Evolutionary conservation across 208 protist genomes (phyloP).

Genomic region (Trypanosoma conorhini): DNA sequence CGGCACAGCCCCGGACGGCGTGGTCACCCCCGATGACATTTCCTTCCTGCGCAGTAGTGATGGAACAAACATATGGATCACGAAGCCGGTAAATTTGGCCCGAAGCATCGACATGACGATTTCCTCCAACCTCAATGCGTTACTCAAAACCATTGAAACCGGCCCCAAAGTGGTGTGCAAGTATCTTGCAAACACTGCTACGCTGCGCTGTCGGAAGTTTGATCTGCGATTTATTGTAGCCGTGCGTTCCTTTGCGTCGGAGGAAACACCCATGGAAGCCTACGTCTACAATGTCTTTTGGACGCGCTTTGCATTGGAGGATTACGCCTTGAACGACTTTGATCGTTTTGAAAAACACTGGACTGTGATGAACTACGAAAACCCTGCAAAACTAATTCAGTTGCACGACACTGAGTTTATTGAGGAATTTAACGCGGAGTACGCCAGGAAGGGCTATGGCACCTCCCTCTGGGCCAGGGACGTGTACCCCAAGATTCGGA

Average conservation of each 20-base stretch:
- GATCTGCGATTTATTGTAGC: slow-evolving; percentile 41
- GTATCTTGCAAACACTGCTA: slow-evolving; percentile 35
- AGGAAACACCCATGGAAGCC: slow-evolving; percentile 22
- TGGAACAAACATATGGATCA: slow-evolving; percentile 41
- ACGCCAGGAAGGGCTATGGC: slow-evolving; percentile 27
- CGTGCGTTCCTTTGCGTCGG: slow-evolving; percentile 24
- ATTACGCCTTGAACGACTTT: slow-evolving; percentile 32
- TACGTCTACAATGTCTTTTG: slow-evolving; percentile 39
- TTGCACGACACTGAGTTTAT: slow-evolving; percentile 34
- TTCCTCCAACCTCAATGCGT: slow-evolving; percentile 36
- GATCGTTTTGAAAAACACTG: slow-evolving; percentile 39
- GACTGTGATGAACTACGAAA: slow-evolving; percentile 38
- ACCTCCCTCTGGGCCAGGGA: slow-evolving; percentile 12
- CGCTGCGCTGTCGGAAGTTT: slow-evolving; percentile 31
- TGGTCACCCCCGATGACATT: slow-evolving; percentile 17
- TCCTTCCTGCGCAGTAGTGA: slow-evolving; percentile 15
- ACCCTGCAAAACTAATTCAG: slow-evolving; percentile 32
- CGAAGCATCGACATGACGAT: slow-evolving; percentile 37
- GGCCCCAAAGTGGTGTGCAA: slow-evolving; percentile 38
- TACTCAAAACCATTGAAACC: slow-evolving; percentile 44
- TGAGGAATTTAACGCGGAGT: slow-evolving; percentile 33
- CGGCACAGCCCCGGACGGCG: neutral
- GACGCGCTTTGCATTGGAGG: slow-evolving; percentile 36
- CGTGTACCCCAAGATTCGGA: slow-evolving; percentile 33
- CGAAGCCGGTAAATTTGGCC: slow-evolving; percentile 32